A percentile compares a stretch with the other conserved stretches of the same genome.
These are phyloP conservation scores for Leccinum disarticulatum DNA, from an alignment of 768 basidiomycete species.

Conservation along the genomic window DNA sequence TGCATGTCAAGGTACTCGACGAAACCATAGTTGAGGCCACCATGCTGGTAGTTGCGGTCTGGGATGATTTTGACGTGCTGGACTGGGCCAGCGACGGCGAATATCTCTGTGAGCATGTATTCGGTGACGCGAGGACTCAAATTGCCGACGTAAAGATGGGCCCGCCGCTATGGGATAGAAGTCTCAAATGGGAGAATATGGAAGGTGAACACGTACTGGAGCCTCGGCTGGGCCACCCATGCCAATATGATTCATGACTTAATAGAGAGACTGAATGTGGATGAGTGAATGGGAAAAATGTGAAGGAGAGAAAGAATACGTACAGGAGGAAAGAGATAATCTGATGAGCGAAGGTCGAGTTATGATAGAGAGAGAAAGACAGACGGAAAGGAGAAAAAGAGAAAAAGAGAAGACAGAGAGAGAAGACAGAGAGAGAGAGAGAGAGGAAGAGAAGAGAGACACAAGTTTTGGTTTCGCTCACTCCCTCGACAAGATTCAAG, in stretches of 20 bases:
- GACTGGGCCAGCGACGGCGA: slow-evolving; percentile 94
- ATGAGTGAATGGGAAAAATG: slow-evolving; percentile 12
- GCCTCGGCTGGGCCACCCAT: slow-evolving; percentile 73
- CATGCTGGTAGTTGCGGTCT: slow-evolving; percentile 98
- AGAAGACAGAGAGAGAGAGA: slow-evolving; percentile 11
- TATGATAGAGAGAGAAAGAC: slow-evolving; percentile 35
- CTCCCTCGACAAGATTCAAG: slow-evolving; percentile 25
- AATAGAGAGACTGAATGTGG: slow-evolving; percentile 38
- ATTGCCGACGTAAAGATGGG: slow-evolving; percentile 99
- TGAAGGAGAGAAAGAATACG: slow-evolving; percentile 17
- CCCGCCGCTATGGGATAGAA: slow-evolving; percentile 61
- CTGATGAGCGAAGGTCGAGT: slow-evolving; percentile 39
- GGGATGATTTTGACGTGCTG: slow-evolving; percentile 99
- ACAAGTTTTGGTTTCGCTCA: slow-evolving; percentile 15
- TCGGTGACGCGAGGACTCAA: slow-evolving; percentile 97
- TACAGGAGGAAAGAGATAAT: slow-evolving; percentile 40
- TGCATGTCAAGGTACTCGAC: no score
- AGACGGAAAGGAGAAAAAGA: slow-evolving; percentile 36
- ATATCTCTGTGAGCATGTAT: slow-evolving; percentile 98
- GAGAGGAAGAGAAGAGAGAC: slow-evolving; percentile 20
- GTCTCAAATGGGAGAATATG: neutral
- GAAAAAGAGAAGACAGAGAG: slow-evolving; percentile 31
- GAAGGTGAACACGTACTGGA: slow-evolving; percentile 52
- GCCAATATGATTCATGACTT: slow-evolving; percentile 73
- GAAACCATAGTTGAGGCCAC: slow-evolving; percentile 98